Percentiles rank a stretch among this genome's conserved stretches.
Evolutionary conservation across 495 filamentous ascomycete species (phyloP).

Genomic region (Hypomontagnella monticulosa): DNA sequence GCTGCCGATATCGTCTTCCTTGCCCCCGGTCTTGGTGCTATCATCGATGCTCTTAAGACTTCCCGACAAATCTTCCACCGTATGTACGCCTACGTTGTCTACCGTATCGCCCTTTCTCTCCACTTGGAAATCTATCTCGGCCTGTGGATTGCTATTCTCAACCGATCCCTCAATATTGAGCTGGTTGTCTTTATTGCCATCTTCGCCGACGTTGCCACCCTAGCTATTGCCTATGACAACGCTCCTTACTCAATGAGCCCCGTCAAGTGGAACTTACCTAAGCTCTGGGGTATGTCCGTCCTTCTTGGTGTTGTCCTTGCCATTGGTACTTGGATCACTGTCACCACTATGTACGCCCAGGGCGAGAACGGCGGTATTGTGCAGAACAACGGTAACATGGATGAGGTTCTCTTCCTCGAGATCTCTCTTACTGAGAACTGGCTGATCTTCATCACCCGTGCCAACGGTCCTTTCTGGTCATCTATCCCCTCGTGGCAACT

Average conservation of each 20-base stretch:
- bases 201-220: constrained; percentile 91
- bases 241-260: constrained; percentile 86
- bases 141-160: constrained; percentile 87
- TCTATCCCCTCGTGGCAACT: constrained; percentile 86
- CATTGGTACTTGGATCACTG: constrained; percentile 82
- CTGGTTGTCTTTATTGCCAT: constrained; percentile 93
- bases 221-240: constrained; percentile 94
- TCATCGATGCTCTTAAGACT: constrained; percentile 92
- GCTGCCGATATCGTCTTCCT: constrained; percentile 95
- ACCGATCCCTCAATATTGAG: constrained; percentile 83
- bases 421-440: constrained; percentile 94
- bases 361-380: constrained; percentile 80
- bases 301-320: constrained; percentile 83
- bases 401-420: constrained; percentile 87
- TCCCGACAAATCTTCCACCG: constrained; percentile 96
- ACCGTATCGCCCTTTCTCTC: constrained; percentile 91
- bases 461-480: constrained; percentile 86
- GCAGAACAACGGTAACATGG: constrained; percentile 83
- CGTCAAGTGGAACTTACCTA: constrained; percentile 94
- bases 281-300: constrained; percentile 91
- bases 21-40: constrained; percentile 88
- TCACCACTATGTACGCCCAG: constrained; percentile 77
- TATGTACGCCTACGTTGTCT: constrained; percentile 96
- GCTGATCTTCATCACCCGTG: constrained; percentile 96
- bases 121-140: constrained; percentile 91